Evolutionary conservation across 768 basidiomycete species (phyloP), one percentile per base, ranked within the genome.

Genomic region (Sporobolomyces roseus): DNA sequence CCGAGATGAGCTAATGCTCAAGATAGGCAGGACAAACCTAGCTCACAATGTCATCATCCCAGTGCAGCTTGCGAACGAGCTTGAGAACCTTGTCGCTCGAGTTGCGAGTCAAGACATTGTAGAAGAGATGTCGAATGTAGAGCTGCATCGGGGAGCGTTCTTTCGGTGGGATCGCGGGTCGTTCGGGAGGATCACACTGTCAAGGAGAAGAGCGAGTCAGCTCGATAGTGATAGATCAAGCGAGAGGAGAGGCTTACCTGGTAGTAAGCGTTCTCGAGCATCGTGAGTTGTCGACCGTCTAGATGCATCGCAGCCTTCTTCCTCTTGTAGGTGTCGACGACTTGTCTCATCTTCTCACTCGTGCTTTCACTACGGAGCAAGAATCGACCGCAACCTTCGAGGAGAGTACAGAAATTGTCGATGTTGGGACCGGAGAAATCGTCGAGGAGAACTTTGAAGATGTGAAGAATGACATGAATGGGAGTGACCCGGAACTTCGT

Each of bases 241-340:
- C 9, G 8, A 54, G 12, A 6, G 7, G 21, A 46, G 27, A 13
- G 14, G 70, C 78, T 54, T 53, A 91, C 92, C 84, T 93, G 93
- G 78, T 98, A 98, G 78, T 96, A 99, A 0, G 96, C 96, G 78
- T 99, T 99, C 79, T 98, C 96, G 35, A 99, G 84, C 69, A 97
- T 80, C 21, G 97, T 83, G 9, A 87, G 81, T 76, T 98, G 91
- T 23, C 93, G 83, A 76, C 91, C 88, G 78, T 98, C 96, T 38
- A 99, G 85, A 77, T 97, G 92, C 72, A 91, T 87, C 81, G 92
- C 84, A 62, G 83, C 88, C 83, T 96, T 93, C 80, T 98, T 98
- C 50, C 94, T 85, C 66, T 88, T 85, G 90, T 97, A 91, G 75
- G 60, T 72, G 10, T 98, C 96, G 41, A 99, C 82, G 91, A 93